phyloP scores from a whole-genome alignment of 306 rosid genomes.

The Canavalia gladiata region DNA sequence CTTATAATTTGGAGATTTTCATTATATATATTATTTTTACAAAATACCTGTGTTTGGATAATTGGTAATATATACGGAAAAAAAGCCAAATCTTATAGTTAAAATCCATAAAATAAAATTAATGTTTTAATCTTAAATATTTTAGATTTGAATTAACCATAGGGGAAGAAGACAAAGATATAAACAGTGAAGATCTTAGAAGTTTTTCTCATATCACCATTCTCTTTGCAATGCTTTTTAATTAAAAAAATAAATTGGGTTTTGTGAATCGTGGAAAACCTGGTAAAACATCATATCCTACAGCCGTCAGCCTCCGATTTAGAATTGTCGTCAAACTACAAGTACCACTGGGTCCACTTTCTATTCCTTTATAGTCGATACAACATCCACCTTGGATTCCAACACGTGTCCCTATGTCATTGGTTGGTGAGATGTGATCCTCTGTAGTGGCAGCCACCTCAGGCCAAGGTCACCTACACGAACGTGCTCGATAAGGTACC shows the following conservation, averaged over 20 bases:
- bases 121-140: too few species aligned
- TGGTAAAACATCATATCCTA: neutral
- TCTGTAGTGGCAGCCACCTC: neutral
- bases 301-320: neutral
- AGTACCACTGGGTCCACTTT: neutral
- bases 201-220: too few species aligned
- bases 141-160: too few species aligned
- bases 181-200: too few species aligned
- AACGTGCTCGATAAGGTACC: neutral
- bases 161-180: too few species aligned
- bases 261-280: neutral
- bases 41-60: too few species aligned
- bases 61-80: too few species aligned
- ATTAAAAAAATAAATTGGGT: neutral
- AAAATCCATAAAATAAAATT: too few species aligned
- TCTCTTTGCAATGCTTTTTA: neutral
- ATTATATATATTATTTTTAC: too few species aligned
- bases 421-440: neutral
- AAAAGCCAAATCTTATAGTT: too few species aligned
- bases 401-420: neutral
- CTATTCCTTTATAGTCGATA: neutral
- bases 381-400: neutral
- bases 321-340: neutral
- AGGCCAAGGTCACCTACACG: neutral
- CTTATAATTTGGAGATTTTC: too few species aligned